Conservation (phyloP, 345 rosid genomes). For the Sonneratia caseolaris region DNA sequence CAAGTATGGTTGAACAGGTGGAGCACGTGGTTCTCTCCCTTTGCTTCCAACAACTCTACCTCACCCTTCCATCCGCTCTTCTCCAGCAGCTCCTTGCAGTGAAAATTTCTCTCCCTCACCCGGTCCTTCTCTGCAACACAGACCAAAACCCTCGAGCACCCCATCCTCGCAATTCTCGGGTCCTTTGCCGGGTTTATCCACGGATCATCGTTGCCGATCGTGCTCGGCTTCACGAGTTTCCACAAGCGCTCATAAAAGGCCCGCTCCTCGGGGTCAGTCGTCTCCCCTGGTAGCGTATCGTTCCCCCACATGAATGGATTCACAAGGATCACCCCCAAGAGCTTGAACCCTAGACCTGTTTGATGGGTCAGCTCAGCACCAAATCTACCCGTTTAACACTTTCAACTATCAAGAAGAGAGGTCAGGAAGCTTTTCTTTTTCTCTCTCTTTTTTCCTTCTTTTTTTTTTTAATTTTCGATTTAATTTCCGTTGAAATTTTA, state of each 20-base stretch:
- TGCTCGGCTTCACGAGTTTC: slow-evolving; percentile 19
- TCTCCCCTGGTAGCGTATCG: slow-evolving; percentile 10
- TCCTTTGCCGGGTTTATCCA: slow-evolving; percentile 23
- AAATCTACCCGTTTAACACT: no score
- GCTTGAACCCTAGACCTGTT: neutral
- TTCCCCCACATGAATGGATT: slow-evolving; percentile 27
- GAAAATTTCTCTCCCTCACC: slow-evolving; percentile 15
- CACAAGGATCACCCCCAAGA: slow-evolving; percentile 15
- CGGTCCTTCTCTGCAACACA: slow-evolving; percentile 26
- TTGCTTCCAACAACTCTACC: slow-evolving; percentile 19
- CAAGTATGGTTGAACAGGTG: slow-evolving; percentile 20
- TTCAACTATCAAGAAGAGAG: no score
- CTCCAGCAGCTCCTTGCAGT: slow-evolving; percentile 18
- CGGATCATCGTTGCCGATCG: slow-evolving; percentile 20
- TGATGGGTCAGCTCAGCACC: no score
- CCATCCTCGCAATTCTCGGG: slow-evolving; percentile 11
- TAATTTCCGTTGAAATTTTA: neutral
- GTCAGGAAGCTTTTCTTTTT: no score
- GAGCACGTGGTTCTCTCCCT: slow-evolving; percentile 29
- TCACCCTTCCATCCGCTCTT: slow-evolving; percentile 22
- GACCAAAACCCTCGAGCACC: slow-evolving; percentile 15
- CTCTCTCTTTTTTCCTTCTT: neutral
- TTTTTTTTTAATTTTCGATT: neutral
- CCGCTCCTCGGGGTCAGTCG: slow-evolving; percentile 3
- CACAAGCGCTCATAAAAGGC: neutral